Evolutionary conservation across 176 grass and related monocot species (phyloP), one percentile per base, ranked within the genome.

Genomic region (Tillandsia fasciculata): DNA sequence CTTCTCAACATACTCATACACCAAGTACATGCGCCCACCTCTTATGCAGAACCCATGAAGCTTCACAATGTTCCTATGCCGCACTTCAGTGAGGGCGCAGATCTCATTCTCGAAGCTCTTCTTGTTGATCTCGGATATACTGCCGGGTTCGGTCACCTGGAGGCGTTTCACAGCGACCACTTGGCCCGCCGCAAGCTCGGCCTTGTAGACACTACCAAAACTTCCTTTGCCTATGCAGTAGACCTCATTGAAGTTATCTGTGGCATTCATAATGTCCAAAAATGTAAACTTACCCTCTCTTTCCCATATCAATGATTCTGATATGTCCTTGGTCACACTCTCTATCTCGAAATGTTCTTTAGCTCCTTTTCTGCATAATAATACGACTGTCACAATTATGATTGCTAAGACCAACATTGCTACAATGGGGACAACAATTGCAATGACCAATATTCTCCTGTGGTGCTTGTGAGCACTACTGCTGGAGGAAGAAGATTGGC

Each of bases 41-140:
- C n/a, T 76, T 10, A 74, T 57, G 76, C 87, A 81, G 83, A 96
- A 96, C 0, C 91, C 91, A 15, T 88, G 84, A 42, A 96, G 79
- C 78, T 81, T 87, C 33, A 88, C 71, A 22, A 96, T 91, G 80
- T 96, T 88, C 14, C 84, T 66, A 79, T 91, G 91, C 48, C 91
- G 80, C 27, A 91, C 79, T 24, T 66, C 74, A 29, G 79, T 90
- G 6, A 96, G 82, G 7, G 84, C 76, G 12, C 42, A 49, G 17
- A 90, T 82, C 91, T 96, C 91, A 74, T 79, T 96, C 75, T 90
- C 79, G 50, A 85, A 90, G 76, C 84, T 90, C 76, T 52, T 85
- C 51, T 68, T 89, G 70, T 66, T 84, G 7, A 69, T 75, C 64
- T 96, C 83, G 48, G 64, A 70, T 11, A 68, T 8, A 3, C 87